Conservation (phyloP, 768 basidiomycete species). For the Leccinellum albellum region DNA sequence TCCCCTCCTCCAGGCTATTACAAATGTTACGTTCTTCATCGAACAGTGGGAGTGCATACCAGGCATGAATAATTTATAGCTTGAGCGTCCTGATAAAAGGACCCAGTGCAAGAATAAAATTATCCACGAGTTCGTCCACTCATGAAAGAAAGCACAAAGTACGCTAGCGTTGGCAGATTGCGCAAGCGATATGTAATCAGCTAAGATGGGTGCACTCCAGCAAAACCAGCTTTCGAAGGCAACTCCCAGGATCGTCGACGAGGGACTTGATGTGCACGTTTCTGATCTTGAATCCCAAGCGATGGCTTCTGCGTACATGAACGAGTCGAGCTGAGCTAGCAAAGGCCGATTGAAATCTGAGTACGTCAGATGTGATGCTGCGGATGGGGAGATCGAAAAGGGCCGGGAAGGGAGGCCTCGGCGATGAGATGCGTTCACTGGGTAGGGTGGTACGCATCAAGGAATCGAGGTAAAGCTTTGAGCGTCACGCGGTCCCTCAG, state of each 20-base stretch:
- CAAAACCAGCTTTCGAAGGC: constrained; percentile 33
- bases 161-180: constrained; percentile 27
- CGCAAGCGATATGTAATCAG: constrained; percentile 28
- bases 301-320: constrained; percentile 33
- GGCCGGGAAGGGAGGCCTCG: constrained; percentile 3
- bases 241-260: constrained; percentile 9
- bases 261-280: constrained; percentile 34
- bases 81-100: constrained; percentile 32
- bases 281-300: constrained; percentile 36
- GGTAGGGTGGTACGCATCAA: constrained; percentile 26
- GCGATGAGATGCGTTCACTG: constrained; percentile 16
- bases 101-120: constrained; percentile 32
- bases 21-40: constrained; percentile 33
- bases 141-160: constrained; percentile 35
- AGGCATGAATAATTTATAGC: constrained; percentile 33
- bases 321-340: constrained; percentile 30
- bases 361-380: constrained; percentile 35
- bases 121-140: constrained; percentile 33
- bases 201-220: constrained; percentile 34
- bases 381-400: constrained; percentile 31
- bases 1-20: constrained; percentile 27
- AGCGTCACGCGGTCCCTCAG: not conserved
- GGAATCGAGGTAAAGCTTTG: constrained; percentile 31
- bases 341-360: constrained; percentile 26
- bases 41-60: constrained; percentile 28